Evolutionary conservation across 768 basidiomycete genomes (phyloP).

Genomic region (Calocera cornea): DNA sequence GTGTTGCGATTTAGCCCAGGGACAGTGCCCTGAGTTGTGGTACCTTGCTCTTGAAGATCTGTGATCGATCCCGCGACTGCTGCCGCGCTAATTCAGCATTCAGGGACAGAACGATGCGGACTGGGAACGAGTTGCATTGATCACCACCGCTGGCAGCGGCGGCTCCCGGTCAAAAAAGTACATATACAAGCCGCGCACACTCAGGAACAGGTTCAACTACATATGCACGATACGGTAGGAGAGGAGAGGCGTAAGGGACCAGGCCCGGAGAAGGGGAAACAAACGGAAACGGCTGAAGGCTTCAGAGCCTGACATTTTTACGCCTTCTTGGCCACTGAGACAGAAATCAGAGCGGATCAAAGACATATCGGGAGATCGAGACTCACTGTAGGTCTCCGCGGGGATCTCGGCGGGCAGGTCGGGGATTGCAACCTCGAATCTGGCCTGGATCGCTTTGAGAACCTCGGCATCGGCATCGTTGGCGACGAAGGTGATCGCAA

Average conservation of each 20-base stretch:
- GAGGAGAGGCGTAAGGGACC: background rate
- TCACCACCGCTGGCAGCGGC: background rate
- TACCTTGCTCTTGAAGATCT: no score
- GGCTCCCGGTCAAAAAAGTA: background rate
- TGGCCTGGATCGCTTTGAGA: slow-evolving; percentile 83
- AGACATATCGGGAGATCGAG: background rate
- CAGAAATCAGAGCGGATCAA: background rate
- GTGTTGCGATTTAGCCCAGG: no score
- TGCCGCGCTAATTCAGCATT: background rate
- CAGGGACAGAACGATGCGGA: background rate
- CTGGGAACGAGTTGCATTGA: background rate
- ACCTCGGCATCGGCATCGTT: slow-evolving; percentile 88
- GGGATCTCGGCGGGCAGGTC: slow-evolving; percentile 91
- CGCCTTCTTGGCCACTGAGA: slow-evolving; percentile 3
- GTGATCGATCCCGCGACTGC: no score
- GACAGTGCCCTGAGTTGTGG: no score
- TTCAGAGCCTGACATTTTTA: background rate
- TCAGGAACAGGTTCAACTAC: background rate
- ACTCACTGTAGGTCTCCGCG: slow-evolving; percentile 88
- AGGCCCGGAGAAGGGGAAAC: no score
- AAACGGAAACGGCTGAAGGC: no score
- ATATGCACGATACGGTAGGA: background rate
- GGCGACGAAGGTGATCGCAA: slow-evolving; percentile 92
- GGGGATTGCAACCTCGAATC: slow-evolving; percentile 95
- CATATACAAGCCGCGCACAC: background rate